Percentiles rank a stretch among this genome's conserved stretches.
These are phyloP conservation scores for Rhinocladiella mackenziei DNA, from an alignment of 2,329 filamentous ascomycete species.

Conservation along the genomic window DNA sequence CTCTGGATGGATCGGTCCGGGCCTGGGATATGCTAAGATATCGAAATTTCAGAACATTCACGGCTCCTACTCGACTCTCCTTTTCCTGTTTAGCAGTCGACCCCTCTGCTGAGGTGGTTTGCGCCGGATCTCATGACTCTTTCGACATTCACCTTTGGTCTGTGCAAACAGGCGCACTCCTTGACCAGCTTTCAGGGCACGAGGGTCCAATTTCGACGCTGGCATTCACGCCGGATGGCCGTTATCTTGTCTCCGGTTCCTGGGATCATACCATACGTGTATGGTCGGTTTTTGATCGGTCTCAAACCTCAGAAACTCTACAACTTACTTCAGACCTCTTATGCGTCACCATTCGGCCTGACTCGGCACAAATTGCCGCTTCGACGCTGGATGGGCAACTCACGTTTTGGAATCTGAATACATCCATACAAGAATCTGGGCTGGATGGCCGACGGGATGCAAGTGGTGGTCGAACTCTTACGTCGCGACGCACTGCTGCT, in stretches of 20 bases:
- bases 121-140: constrained; percentile 89
- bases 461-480: constrained; percentile 83
- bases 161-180: constrained; percentile 90
- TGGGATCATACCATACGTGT: constrained; percentile 96
- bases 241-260: constrained; percentile 80
- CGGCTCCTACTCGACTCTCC: constrained; percentile 81
- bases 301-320: constrained; percentile 90
- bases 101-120: constrained; percentile 91
- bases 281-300: constrained; percentile 91
- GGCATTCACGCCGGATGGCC: constrained; percentile 82
- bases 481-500: constrained; percentile 84
- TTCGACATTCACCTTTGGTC: constrained; percentile 99
- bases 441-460: constrained; percentile 88
- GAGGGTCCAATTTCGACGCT: constrained; percentile 89
- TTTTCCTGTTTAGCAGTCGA: constrained; percentile 97
- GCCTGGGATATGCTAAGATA: constrained; percentile 97
- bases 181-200: constrained; percentile 86
- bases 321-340: constrained; percentile 90
- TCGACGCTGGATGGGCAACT: constrained; percentile 91
- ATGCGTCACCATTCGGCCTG: constrained; percentile 79
- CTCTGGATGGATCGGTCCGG: constrained; percentile 86
- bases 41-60: constrained; percentile 96
- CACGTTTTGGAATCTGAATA: constrained; percentile 88
- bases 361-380: constrained; percentile 84
- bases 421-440: constrained; percentile 79